Conservation (phyloP, 371 early-diverging fungal genomes). For the Rhizomucor miehei region DNA sequence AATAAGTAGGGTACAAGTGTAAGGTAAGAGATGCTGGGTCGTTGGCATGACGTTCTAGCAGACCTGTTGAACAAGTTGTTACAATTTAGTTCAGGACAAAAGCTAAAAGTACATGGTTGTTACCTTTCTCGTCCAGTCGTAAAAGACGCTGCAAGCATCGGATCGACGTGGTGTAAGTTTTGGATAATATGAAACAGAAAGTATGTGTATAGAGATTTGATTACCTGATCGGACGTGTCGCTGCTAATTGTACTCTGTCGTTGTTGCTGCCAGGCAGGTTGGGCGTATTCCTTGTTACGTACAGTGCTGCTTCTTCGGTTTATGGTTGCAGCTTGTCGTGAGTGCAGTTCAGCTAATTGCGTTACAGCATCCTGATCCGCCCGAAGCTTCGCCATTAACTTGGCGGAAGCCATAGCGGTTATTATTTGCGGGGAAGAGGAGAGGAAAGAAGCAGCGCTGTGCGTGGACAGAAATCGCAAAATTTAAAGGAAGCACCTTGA, state of each 20-base stretch:
- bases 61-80: constrained; percentile 18
- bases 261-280: constrained; percentile 11
- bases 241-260: constrained; percentile 1
- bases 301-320: constrained; percentile 2
- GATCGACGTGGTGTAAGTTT: neutral
- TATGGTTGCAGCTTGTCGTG: constrained; percentile 36
- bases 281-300: constrained; percentile 4
- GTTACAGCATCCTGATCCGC: constrained; percentile 38
- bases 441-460: neutral
- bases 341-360: constrained; percentile 41
- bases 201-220: too few relatives aligned
- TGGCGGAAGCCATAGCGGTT: constrained; percentile 38
- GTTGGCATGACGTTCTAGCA: constrained; percentile 39
- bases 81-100: neutral
- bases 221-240: constrained; percentile 8
- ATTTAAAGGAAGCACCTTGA: neutral
- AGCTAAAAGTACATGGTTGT: neutral
- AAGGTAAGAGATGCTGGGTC: constrained; percentile 54
- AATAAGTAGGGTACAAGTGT: constrained; percentile 61
- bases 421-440: neutral
- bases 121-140: constrained; percentile 17
- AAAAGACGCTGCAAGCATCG: constrained; percentile 10
- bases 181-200: neutral
- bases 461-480: neutral
- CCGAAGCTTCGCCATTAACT: constrained; percentile 41